Evolutionary conservation across 305 asterid species (phyloP), one percentile per base, ranked within the genome.

Genomic region (Plantago coronopus): DNA sequence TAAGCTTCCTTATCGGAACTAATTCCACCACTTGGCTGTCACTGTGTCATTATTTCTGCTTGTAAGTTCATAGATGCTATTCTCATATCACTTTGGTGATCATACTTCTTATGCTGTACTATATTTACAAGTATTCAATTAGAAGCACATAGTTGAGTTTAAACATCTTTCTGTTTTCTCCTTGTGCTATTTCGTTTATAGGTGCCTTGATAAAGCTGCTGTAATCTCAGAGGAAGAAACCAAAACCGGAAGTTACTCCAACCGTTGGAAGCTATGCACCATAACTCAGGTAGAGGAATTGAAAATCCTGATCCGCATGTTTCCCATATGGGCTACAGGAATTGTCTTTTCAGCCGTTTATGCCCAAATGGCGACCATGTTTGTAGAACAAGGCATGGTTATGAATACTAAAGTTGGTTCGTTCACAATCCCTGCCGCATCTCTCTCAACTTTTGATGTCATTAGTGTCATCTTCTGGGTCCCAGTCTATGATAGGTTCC

Each of bases 311-410:
- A 77, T 89, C 43, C 94, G 97, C 42, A 89, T 93, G 96, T 89
- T 93, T 54, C 97, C 98, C 59, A 80, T 89, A 59, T 91, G 96
- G 97, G 96, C 94, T 16, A 82, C 96, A 1, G 95, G 95, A n/a
- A 91, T 91, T 34, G 83, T 89, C 73, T 86, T 89, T 51, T 62
- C 91, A 7, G 94, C 97, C 0, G 96, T 89, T 27, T 91, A 86
- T 53, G 94, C 96, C 42, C 98, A 91, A 74, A 83, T 91, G 95
- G 79, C 95, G 2, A 83, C 97, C 4, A 84, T 91, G 95, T 91
- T 91, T 25, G 96, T 91, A 3, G 98, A 86, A 79, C 97, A 91
- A 78, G 98, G 98, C 74, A 83, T 72, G 77, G 75, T 84, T 72
- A 91, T 91, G 97, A 89, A 91, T 80, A 86, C 95, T n/a, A 54